These are phyloP conservation scores for Penicillium sp. DNA, from an alignment of 2,329 filamentous ascomycete genomes.

Conservation along the genomic window DNA sequence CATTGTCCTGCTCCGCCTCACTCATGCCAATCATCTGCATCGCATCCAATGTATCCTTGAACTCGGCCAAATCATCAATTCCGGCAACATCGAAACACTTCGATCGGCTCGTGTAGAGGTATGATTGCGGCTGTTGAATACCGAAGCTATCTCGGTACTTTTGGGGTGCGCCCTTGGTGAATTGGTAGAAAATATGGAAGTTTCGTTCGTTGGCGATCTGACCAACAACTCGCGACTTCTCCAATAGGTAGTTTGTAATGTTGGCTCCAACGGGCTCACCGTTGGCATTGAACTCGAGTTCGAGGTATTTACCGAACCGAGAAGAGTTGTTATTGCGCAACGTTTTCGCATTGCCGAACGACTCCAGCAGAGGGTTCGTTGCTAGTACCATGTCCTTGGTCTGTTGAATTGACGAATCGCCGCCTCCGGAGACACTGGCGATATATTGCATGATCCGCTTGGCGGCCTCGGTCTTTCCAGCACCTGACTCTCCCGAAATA, in stretches of 20 bases:
- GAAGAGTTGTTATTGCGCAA: constrained; percentile 98
- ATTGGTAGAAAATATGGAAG: constrained; percentile 99
- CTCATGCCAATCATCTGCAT: constrained; percentile 92
- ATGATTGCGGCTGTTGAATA: constrained; percentile 86
- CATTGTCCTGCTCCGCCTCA: constrained; percentile 88
- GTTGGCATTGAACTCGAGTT: constrained; percentile 89
- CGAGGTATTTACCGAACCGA: constrained; percentile 95
- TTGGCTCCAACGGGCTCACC: constrained; percentile 94
- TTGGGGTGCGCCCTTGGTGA: constrained; percentile 89
- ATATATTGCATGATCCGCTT: constrained; percentile 99
- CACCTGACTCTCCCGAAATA: constrained; percentile 96
- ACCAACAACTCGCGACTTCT: constrained; percentile 92
- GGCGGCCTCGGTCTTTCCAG: constrained; percentile 96
- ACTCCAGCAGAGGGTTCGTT: constrained; percentile 94
- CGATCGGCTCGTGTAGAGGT: constrained; percentile 88
- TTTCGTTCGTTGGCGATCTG: constrained; percentile 95
- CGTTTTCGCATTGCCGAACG: constrained; percentile 98
- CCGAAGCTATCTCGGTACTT: constrained; percentile 86
- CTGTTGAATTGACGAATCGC: constrained; percentile 82
- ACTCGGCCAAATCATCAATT: constrained; percentile 89
- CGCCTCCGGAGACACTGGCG: constrained; percentile 88
- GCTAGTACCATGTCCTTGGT: constrained; percentile 99
- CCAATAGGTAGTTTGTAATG: constrained; percentile 96
- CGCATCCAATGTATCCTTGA: constrained; percentile 83
- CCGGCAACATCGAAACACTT: constrained; percentile 94